phyloP scores from a whole-genome alignment of 176 grass and related monocot species.

The Themeda triandra region DNA sequence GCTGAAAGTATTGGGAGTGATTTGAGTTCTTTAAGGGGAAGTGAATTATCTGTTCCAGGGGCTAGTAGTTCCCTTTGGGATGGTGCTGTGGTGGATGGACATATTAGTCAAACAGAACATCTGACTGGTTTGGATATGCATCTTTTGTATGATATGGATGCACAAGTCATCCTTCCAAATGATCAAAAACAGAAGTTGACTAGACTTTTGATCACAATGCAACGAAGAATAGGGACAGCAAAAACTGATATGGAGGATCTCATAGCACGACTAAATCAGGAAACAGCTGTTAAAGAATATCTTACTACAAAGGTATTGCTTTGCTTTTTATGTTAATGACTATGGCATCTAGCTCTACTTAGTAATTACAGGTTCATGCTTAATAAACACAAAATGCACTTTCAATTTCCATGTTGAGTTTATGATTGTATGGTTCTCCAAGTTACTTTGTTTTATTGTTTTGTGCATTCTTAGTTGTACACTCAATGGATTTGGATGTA shows the following conservation, averaged over 20 bases:
- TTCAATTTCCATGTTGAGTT: slow-evolving; percentile 4
- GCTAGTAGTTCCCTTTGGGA: slow-evolving; percentile 68
- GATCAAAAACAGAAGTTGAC: slow-evolving; percentile 84
- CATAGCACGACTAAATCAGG: slow-evolving; percentile 92
- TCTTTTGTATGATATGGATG: slow-evolving; percentile 50
- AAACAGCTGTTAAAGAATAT: slow-evolving; percentile 95
- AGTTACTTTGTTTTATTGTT: not conserved
- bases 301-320: slow-evolving; percentile 82
- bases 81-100: slow-evolving; percentile 55
- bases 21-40: slow-evolving; percentile 93
- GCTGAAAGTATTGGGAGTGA: slow-evolving; percentile 91
- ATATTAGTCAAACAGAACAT: slow-evolving; percentile 57
- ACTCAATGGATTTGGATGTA: not conserved
- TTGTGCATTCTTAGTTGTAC: not conserved
- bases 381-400: not conserved
- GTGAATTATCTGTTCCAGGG: slow-evolving; percentile 71
- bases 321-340: slow-evolving; percentile 18
- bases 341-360: not conserved
- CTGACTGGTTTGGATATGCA: slow-evolving; percentile 51
- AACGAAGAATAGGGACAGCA: slow-evolving; percentile 75
- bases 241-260: slow-evolving; percentile 99
- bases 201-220: slow-evolving; percentile 82
- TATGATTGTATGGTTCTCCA: not conserved
- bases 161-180: slow-evolving; percentile 80
- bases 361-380: slow-evolving; percentile 16